Evolutionary conservation across 2,329 filamentous ascomycete species (phyloP).

Genomic region (Aspergillus fumigatus): DNA sequence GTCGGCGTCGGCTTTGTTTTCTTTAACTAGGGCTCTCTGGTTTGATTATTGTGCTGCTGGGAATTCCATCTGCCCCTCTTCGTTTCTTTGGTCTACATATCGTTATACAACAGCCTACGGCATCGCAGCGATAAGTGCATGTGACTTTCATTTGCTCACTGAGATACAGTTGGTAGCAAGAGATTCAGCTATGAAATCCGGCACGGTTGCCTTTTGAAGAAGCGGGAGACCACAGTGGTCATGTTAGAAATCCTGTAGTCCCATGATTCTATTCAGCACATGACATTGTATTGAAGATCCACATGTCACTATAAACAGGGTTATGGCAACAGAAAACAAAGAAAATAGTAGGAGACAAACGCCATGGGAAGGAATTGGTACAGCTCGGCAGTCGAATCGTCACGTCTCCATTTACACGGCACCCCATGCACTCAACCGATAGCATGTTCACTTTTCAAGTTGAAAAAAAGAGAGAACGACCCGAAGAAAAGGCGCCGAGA

Average conservation of each 20-base stretch:
- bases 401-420: constrained; percentile 8
- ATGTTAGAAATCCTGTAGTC: too few species aligned
- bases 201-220: not conserved
- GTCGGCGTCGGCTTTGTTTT: not conserved
- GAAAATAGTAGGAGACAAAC: constrained; percentile 24
- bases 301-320: constrained; percentile 29
- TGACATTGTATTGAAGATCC: constrained; percentile 9
- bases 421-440: not conserved
- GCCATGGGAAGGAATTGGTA: constrained; percentile 28
- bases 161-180: not conserved
- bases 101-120: not conserved
- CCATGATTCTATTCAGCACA: not conserved
- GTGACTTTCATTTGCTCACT: not conserved
- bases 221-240: not conserved
- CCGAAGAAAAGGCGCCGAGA: not conserved
- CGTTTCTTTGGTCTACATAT: not conserved
- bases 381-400: constrained; percentile 8
- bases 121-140: too few species aligned
- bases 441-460: not conserved
- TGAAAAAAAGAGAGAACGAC: not conserved
- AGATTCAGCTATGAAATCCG: not conserved
- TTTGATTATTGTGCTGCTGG: not conserved
- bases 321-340: constrained; percentile 5
- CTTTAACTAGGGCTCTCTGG: not conserved
- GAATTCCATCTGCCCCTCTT: not conserved